Conservation (phyloP, 2,329 filamentous ascomycete species). For the Alternaria triticina region DNA sequence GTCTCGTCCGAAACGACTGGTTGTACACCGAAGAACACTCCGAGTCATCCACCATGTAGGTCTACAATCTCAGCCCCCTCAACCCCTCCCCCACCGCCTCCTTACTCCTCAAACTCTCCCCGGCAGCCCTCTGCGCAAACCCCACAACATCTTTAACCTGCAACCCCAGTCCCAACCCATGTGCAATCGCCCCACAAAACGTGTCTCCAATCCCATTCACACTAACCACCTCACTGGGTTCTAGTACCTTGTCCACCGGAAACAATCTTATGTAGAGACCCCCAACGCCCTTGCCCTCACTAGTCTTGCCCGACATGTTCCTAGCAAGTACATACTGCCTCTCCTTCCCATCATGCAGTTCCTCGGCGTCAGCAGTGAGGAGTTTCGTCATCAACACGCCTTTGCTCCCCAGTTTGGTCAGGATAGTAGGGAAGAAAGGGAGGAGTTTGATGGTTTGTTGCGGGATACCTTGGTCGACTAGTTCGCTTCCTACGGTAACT, state of each 20-base stretch:
- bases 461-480: slow-evolving; percentile 82
- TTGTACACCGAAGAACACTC: too few species aligned
- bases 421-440: slow-evolving; percentile 83
- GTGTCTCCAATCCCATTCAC: slow-evolving; percentile 97
- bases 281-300: too few species aligned
- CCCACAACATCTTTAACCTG: slow-evolving; percentile 69
- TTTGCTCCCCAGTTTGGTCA: slow-evolving; percentile 79
- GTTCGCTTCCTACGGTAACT: slow-evolving; percentile 66
- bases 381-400: slow-evolving; percentile 80
- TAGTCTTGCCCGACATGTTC: too few species aligned
- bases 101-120: slow-evolving; percentile 75
- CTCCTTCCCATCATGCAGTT: slow-evolving; percentile 67
- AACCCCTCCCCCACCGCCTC: slow-evolving; percentile 73
- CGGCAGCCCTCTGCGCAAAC: slow-evolving; percentile 81
- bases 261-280: slow-evolving; percentile 83
- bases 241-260: slow-evolving; percentile 68
- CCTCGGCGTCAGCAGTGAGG: slow-evolving; percentile 69
- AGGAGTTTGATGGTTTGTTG: slow-evolving; percentile 84
- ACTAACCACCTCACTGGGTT: slow-evolving; percentile 72
- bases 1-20: too few species aligned
- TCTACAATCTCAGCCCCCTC: slow-evolving; percentile 44
- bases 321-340: slow-evolving; percentile 76
- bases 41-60: too few species aligned
- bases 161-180: slow-evolving; percentile 69
- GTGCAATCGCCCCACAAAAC: slow-evolving; percentile 83